A percentile compares a stretch with the other conserved stretches of the same genome.
Evolutionary conservation across 805 yeast species (phyloP).

Genomic region (Clavispora vitiphila): DNA sequence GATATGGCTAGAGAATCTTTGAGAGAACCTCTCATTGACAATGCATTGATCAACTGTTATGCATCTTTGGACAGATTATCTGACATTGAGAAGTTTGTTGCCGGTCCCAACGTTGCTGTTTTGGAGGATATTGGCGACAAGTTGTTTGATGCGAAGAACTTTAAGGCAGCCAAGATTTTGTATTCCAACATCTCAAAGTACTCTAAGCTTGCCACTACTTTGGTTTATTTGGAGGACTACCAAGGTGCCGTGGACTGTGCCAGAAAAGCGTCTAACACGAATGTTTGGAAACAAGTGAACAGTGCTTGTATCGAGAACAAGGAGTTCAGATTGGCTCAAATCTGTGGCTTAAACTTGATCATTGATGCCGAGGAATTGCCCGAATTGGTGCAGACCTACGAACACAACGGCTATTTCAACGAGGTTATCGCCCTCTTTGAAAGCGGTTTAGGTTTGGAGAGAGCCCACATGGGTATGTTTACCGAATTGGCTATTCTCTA

Average conservation of each 20-base stretch:
- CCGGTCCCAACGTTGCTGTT: constrained; percentile 89
- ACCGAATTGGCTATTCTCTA: constrained; percentile 91
- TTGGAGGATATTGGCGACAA: constrained; percentile 89
- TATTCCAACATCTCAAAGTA: constrained; percentile 86
- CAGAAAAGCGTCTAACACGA: constrained; percentile 89
- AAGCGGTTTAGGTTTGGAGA: constrained; percentile 91
- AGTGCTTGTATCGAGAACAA: constrained; percentile 92
- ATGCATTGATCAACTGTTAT: constrained; percentile 81
- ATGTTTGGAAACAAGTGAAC: constrained; percentile 96
- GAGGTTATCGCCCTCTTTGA: constrained; percentile 91
- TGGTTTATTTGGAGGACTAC: constrained; percentile 86
- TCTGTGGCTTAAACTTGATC: constrained; percentile 95
- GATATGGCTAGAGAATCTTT: constrained; percentile 86
- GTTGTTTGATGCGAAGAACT: constrained; percentile 73
- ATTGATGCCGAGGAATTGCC: constrained; percentile 96
- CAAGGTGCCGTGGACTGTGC: constrained; percentile 99
- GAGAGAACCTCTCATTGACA: constrained; percentile 90
- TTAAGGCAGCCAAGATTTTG: constrained; percentile 88
- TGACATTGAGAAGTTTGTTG: constrained; percentile 81
- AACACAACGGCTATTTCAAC: constrained; percentile 83
- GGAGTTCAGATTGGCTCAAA: constrained; percentile 95
- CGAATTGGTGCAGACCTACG: constrained; percentile 82
- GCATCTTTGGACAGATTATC: constrained; percentile 70
- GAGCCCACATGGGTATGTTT: constrained; percentile 99
- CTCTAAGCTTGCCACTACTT: constrained; percentile 93